Percentiles rank a stretch among this genome's conserved stretches.
phyloP scores from a whole-genome alignment of 163 green algal species.

The Chlamydomonas reinhardtii region DNA sequence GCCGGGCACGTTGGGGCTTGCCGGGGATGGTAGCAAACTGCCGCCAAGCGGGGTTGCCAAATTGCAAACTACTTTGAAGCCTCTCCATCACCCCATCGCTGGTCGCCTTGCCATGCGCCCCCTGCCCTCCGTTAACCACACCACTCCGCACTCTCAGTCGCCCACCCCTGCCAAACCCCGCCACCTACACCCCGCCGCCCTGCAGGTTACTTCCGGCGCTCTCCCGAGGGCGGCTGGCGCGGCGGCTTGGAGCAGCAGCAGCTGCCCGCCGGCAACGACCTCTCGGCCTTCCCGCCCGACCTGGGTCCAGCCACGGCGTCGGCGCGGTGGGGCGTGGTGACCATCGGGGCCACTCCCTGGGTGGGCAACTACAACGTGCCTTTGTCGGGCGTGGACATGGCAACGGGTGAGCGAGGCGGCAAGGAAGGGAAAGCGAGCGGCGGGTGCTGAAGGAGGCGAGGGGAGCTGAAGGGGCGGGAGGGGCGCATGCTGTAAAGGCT shows the following conservation, averaged over 20 bases:
- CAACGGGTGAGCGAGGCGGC: background rate
- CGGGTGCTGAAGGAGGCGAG: no score
- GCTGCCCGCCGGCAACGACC: background rate
- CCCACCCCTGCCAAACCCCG: background rate
- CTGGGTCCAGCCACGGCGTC: slow-evolving; percentile 54
- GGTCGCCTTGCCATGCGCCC: no score
- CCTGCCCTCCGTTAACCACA: no score
- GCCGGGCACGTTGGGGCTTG: no score
- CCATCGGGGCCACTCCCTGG: slow-evolving; percentile 78
- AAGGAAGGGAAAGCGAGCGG: background rate
- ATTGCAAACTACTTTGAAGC: no score
- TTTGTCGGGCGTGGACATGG: slow-evolving; percentile 58
- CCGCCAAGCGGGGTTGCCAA: no score
- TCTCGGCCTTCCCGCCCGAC: slow-evolving; percentile 56
- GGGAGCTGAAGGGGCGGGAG: background rate
- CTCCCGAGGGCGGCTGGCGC: background rate
- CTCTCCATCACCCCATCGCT: no score
- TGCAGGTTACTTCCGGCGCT: slow-evolving; percentile 40
- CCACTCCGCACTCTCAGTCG: no score
- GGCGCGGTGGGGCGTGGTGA: slow-evolving; percentile 64
- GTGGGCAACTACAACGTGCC: slow-evolving; percentile 89
- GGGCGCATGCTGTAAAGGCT: background rate
- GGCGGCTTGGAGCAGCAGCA: background rate
- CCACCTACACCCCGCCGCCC: no score
- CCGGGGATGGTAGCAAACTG: no score